A percentile compares a stretch with the other conserved stretches of the same genome.
These are phyloP conservation scores for Russula earlei DNA, from an alignment of 768 basidiomycete genomes.

Conservation along the genomic window DNA sequence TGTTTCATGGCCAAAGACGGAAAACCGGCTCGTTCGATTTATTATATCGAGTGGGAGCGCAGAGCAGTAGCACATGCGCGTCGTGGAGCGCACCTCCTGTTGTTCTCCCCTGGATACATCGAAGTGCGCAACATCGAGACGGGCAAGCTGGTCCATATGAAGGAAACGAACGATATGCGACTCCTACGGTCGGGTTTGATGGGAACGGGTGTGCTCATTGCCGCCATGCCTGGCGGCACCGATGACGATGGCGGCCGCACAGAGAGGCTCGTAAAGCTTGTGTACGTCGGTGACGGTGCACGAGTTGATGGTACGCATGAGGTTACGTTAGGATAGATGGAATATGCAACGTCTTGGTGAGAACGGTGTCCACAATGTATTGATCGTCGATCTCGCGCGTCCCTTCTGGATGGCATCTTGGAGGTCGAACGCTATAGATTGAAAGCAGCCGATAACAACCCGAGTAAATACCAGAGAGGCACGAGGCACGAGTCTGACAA, in stretches of 20 bases:
- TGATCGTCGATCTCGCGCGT: too few relatives aligned
- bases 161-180: neutral
- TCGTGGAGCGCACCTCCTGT: neutral
- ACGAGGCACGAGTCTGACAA: too few relatives aligned
- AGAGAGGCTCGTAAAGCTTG: constrained; percentile 38
- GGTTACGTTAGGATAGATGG: constrained; percentile 15
- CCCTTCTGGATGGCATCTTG: too few relatives aligned
- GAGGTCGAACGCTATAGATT: too few relatives aligned
- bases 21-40: neutral
- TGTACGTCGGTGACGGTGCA: constrained; percentile 46
- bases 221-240: neutral
- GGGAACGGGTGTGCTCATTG: neutral
- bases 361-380: too few relatives aligned
- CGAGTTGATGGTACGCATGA: constrained; percentile 7
- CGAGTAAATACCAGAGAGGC: too few relatives aligned
- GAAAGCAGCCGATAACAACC: too few relatives aligned
- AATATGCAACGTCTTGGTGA: too few relatives aligned
- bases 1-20: neutral
- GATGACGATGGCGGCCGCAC: neutral
- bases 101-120: neutral
- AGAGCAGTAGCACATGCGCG: neutral
- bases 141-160: neutral
- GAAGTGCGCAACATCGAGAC: neutral
- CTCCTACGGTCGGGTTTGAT: neutral
- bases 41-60: neutral